Conservation (phyloP, 768 basidiomycete species). For the Pleurotus giganteus region DNA sequence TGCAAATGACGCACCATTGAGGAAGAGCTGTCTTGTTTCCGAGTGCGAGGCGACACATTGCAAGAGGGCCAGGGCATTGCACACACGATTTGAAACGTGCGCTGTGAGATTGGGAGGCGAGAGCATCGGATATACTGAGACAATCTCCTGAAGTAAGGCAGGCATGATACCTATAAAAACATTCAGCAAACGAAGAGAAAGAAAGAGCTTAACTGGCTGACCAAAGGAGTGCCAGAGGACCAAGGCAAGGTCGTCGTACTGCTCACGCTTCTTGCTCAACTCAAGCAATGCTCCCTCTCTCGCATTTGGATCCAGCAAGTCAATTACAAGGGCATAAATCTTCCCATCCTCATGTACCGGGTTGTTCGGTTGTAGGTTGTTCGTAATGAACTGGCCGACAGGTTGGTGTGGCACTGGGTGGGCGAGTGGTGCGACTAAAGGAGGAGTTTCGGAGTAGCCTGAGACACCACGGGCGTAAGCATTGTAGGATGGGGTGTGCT, state of each 20-base stretch:
- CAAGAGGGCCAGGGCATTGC: conserved; percentile 95
- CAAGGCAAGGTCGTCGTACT: conserved; percentile 96
- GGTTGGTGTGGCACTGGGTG: conserved; percentile 57
- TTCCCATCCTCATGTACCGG: conserved; percentile 59
- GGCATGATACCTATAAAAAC: conserved; percentile 85
- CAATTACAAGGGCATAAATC: conserved; percentile 88
- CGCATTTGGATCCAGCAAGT: conserved; percentile 77
- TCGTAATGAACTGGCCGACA: conserved; percentile 37
- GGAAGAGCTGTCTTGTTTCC: conserved; percentile 92
- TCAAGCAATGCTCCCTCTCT: conserved; percentile 91
- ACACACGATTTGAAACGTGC: conserved; percentile 97
- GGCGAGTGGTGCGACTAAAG: conserved; percentile 51
- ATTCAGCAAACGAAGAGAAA: neutral
- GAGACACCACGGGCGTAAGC: conserved; percentile 55
- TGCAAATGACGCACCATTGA: conserved; percentile 63
- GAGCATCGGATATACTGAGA: conserved; percentile 94
- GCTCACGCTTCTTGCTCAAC: conserved; percentile 97
- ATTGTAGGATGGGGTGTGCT: conserved; percentile 54
- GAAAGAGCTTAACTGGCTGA: conserved; percentile 31
- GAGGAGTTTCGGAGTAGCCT: conserved; percentile 61
- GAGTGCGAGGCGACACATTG: conserved; percentile 98
- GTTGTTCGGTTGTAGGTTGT: conserved; percentile 19
- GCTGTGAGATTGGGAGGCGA: conserved; percentile 96
- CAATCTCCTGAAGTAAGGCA: conserved; percentile 94
- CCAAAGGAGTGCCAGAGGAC: conserved; percentile 99